Evolutionary conservation across 805 yeast species (phyloP).

Genomic region (Ogataea paraovalis): DNA sequence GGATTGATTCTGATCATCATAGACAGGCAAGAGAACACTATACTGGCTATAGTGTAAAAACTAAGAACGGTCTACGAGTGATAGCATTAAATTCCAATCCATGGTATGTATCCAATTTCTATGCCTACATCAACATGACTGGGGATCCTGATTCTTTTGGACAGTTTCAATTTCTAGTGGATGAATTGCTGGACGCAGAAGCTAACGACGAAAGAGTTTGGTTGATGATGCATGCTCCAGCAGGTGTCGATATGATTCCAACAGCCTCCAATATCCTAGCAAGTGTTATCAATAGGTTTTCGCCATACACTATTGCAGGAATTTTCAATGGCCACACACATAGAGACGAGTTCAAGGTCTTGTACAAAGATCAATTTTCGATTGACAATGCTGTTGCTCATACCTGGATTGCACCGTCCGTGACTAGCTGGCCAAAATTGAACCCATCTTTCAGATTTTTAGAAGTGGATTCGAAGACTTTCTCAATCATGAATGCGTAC

Average conservation of each 20-base stretch:
- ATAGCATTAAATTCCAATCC: conserved; percentile 64
- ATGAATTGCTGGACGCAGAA: conserved; percentile 62
- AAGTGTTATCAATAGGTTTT: conserved; percentile 60
- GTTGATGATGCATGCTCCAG: conserved; percentile 68
- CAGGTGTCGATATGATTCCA: conserved; percentile 58
- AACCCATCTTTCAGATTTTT: conserved; percentile 76
- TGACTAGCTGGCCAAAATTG: conserved; percentile 55
- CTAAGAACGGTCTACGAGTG: conserved; percentile 54
- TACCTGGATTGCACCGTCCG: conserved; percentile 65
- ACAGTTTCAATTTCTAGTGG: conserved; percentile 54
- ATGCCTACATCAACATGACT: conserved; percentile 47
- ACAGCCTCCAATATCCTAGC: conserved; percentile 52
- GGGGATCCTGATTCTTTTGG: conserved; percentile 58
- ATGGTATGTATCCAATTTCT: conserved; percentile 61
- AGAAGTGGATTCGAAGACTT: conserved; percentile 57
- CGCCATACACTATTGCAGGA: conserved; percentile 65
- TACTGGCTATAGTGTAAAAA: conserved; percentile 56
- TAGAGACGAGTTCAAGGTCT: conserved; percentile 59
- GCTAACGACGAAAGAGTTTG: conserved; percentile 59
- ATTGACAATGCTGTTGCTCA: conserved; percentile 42
- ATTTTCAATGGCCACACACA: conserved; percentile 73
- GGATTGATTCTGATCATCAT: conserved; percentile 37
- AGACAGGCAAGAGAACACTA: conserved; percentile 44
- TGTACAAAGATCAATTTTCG: conserved; percentile 40
- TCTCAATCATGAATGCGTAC: conserved; percentile 55